phyloP scores from a whole-genome alignment of 768 basidiomycete species.

The Porphyrellus cyaneotinctus region DNA sequence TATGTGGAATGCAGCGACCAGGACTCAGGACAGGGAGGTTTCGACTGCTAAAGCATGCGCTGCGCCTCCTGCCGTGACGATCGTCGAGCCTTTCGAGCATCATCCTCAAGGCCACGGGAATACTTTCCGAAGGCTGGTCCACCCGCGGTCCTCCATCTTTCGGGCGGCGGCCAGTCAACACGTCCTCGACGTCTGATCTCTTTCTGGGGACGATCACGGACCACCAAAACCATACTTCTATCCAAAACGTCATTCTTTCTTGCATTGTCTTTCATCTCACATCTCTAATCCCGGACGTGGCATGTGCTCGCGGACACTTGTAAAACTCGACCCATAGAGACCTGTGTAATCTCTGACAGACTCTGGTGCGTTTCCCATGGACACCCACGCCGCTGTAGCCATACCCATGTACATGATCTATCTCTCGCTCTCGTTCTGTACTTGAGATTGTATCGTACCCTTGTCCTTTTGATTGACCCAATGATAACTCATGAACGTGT shows the following conservation, averaged over 20 bases:
- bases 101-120: constrained; percentile 28
- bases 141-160: constrained; percentile 44
- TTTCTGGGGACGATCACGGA: constrained; percentile 10
- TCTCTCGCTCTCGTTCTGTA: constrained; percentile 33
- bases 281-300: constrained; percentile 22
- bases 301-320: constrained; percentile 24
- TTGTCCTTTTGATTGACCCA: constrained; percentile 22
- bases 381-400: constrained; percentile 26
- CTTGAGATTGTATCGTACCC: constrained; percentile 25
- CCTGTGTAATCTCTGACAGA: constrained; percentile 4
- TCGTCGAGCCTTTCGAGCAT: constrained; percentile 25
- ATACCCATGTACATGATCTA: constrained; percentile 20
- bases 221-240: constrained; percentile 22
- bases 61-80: constrained; percentile 18
- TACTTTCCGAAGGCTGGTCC: constrained; percentile 41
- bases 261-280: constrained; percentile 22
- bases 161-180: constrained; percentile 28
- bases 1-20: constrained; percentile 68
- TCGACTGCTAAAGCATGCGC: constrained; percentile 6
- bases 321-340: constrained; percentile 2
- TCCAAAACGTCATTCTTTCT: constrained; percentile 16
- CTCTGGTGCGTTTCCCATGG: constrained; percentile 22
- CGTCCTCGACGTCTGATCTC: constrained; percentile 26
- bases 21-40: constrained; percentile 32
- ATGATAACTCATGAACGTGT: constrained; percentile 12